These are phyloP conservation scores for Fusarium sp. DNA, from an alignment of 2,329 filamentous ascomycete genomes.

Conservation along the genomic window DNA sequence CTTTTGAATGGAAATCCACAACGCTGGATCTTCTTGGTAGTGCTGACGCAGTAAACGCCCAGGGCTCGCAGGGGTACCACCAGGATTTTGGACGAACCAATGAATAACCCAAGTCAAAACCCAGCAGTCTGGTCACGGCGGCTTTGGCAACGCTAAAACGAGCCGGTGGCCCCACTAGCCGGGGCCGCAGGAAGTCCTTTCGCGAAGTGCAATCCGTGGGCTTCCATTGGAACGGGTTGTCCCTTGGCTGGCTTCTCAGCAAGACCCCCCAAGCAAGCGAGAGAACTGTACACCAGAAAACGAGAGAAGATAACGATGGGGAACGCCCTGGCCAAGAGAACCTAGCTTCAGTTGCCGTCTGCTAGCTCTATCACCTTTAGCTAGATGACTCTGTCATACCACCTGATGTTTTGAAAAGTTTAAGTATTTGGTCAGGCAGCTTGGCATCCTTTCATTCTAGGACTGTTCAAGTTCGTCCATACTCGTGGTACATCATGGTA, in stretches of 20 bases:
- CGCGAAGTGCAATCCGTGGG: constrained; percentile 24
- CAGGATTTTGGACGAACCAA: constrained; percentile 37
- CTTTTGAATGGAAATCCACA: constrained; percentile 12
- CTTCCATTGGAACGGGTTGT: background rate
- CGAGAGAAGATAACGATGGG: background rate
- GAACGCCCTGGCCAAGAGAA: background rate
- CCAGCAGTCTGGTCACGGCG: constrained; percentile 53
- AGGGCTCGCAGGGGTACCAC: constrained; percentile 24
- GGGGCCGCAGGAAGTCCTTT: constrained; percentile 33
- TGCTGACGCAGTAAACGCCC: constrained; percentile 36
- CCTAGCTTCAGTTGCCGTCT: background rate
- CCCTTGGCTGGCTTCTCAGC: background rate
- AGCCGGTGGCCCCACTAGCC: constrained; percentile 44
- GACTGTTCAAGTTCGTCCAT: background rate
- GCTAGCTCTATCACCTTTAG: background rate
- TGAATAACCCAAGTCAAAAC: constrained; percentile 36
- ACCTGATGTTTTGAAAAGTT: background rate
- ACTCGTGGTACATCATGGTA: too few species aligned
- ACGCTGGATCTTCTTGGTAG: constrained; percentile 16
- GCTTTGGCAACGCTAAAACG: constrained; percentile 48
- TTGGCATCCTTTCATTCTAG: background rate
- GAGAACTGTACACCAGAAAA: background rate
- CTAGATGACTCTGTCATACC: background rate
- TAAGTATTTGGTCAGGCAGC: background rate
- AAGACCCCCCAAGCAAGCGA: background rate